These are phyloP conservation scores for Lavandula angustifolia DNA, from an alignment of 257 asterid genomes.

Conservation along the genomic window DNA sequence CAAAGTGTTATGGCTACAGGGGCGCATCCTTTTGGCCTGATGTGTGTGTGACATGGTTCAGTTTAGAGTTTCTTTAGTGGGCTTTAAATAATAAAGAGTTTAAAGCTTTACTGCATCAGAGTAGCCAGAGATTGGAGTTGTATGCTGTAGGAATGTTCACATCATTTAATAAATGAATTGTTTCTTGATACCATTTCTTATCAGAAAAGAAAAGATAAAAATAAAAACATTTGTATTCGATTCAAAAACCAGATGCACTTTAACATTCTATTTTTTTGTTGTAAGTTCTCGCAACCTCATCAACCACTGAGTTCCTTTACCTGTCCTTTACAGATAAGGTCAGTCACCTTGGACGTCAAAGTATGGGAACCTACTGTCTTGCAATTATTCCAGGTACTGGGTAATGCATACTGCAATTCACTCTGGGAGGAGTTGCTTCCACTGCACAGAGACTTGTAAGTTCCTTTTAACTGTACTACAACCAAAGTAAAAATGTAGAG, in stretches of 20 bases:
- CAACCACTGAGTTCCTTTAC: conserved; percentile 20
- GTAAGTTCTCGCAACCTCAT: conserved; percentile 6
- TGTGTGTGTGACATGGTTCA: background rate
- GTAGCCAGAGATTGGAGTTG: conserved; percentile 7
- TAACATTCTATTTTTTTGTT: conserved; percentile 11
- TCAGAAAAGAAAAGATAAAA: background rate
- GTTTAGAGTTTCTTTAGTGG: background rate
- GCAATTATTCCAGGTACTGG: conserved; percentile 77
- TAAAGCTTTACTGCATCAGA: background rate
- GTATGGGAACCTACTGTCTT: conserved; percentile 93
- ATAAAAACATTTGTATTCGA: conserved; percentile 2
- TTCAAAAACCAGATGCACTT: background rate
- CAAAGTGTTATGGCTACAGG: no score
- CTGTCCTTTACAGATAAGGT: conserved; percentile 69
- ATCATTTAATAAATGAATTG: background rate
- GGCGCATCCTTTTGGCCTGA: no score
- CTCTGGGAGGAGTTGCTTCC: conserved; percentile 90
- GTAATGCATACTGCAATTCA: conserved; percentile 83
- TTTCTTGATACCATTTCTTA: background rate
- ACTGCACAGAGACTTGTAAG: conserved; percentile 59
- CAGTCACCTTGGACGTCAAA: conserved; percentile 85
- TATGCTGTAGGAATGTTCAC: background rate
- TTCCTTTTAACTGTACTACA: conserved; percentile 29
- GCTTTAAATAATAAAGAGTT: background rate
- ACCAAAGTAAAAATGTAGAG: background rate